A percentile compares a stretch with the other conserved stretches of the same genome.
phyloP scores from a whole-genome alignment of 2,329 filamentous ascomycete species.

The Fusarium acutatum region DNA sequence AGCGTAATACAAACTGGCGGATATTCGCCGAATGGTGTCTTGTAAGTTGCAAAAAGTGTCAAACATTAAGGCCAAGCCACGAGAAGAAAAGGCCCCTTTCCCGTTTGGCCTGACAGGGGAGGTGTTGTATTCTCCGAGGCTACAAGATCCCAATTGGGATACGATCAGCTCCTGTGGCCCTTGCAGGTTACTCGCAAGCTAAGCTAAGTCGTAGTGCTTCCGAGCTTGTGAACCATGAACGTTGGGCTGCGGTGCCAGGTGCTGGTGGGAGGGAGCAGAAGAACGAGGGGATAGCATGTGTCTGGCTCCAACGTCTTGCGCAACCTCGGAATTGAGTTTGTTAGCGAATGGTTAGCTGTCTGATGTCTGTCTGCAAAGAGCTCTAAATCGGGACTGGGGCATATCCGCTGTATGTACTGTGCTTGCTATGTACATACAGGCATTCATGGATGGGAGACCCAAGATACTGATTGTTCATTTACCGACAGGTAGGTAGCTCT shows the following conservation, averaged over 20 bases:
- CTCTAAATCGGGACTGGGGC: not conserved
- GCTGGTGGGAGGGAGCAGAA: not conserved
- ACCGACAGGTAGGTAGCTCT: slow-evolving; percentile 33
- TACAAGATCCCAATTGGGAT: slow-evolving; percentile 28
- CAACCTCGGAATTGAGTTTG: not conserved
- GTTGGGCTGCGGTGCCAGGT: not conserved
- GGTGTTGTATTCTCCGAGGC: slow-evolving; percentile 28
- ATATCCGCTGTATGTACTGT: not conserved
- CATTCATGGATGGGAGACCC: not conserved
- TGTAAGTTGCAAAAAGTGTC: slow-evolving; percentile 8
- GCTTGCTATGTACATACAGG: not conserved
- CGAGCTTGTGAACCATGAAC: slow-evolving; percentile 1
- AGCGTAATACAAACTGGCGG: not conserved
- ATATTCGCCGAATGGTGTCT: slow-evolving; percentile 6
- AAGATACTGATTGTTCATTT: slow-evolving; percentile 26
- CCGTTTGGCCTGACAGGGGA: slow-evolving; percentile 32
- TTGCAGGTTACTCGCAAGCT: slow-evolving; percentile 6
- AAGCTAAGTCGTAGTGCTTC: slow-evolving; percentile 16
- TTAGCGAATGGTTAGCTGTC: not conserved
- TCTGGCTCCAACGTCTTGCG: not conserved
- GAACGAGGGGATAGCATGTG: not conserved
- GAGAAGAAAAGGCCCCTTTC: slow-evolving; percentile 28
- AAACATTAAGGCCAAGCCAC: slow-evolving; percentile 14
- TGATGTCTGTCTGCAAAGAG: not conserved
- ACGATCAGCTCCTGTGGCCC: slow-evolving; percentile 25